phyloP scores from a whole-genome alignment of 169 alveolate genomes.

The Cryptosporidium meleagridis region DNA sequence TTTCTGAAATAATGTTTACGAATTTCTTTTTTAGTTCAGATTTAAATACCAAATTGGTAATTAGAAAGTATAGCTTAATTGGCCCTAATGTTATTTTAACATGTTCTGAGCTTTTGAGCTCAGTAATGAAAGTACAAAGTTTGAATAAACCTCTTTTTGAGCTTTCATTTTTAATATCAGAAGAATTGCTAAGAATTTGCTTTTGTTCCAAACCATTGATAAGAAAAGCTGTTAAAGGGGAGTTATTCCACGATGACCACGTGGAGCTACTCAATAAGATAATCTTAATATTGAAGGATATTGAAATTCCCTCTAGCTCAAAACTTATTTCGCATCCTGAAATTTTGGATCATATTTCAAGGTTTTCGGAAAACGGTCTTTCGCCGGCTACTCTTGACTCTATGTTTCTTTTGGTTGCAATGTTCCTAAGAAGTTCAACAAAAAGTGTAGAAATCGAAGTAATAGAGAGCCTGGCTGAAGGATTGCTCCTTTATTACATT shows the following conservation, averaged over 20 bases:
- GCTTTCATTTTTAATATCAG: neutral
- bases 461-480: neutral
- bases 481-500: slow-evolving; percentile 2
- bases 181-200: slow-evolving; percentile 1
- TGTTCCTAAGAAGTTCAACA: neutral
- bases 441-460: neutral
- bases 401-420: slow-evolving; percentile 4
- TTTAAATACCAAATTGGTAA: neutral
- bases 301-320: neutral
- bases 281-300: neutral
- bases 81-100: slow-evolving; percentile 37
- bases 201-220: neutral
- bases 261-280: slow-evolving; percentile 7
- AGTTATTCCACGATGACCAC: slow-evolving; percentile 27
- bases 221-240: neutral
- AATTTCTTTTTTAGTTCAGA: neutral
- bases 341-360: neutral
- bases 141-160: neutral
- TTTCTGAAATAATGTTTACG: neutral
- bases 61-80: slow-evolving; percentile 8
- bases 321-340: neutral
- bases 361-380: slow-evolving; percentile 19
- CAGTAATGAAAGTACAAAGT: neutral
- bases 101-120: neutral
- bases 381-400: slow-evolving; percentile 1